Evolutionary conservation across 768 basidiomycete genomes (phyloP).

Genomic region (Rhodosporidiobolus odoratus): DNA sequence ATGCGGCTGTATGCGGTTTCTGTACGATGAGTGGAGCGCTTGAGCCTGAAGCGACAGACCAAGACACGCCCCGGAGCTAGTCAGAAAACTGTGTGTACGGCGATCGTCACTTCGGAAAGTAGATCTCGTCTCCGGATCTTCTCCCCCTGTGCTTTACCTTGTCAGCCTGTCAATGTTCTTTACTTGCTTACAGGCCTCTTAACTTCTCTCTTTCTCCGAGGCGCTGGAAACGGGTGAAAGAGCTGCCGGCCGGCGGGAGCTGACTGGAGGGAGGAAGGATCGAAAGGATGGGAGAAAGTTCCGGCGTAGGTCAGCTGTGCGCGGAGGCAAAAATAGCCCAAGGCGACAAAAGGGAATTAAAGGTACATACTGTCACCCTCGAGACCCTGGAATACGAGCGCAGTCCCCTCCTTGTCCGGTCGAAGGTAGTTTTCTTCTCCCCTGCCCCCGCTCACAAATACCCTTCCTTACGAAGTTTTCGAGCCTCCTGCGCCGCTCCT

Average conservation of each 20-base stretch:
- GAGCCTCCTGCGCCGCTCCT: neutral
- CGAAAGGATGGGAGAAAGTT: constrained; percentile 15
- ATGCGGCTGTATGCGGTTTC: too few species aligned
- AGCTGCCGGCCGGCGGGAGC: constrained; percentile 28
- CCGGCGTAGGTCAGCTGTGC: constrained; percentile 32
- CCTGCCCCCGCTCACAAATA: constrained; percentile 32
- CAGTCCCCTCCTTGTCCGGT: constrained; percentile 19
- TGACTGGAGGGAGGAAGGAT: constrained; percentile 14
- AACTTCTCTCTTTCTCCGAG: too few species aligned
- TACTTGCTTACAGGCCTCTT: too few species aligned
- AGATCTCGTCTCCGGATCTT: too few species aligned
- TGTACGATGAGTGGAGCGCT: too few species aligned
- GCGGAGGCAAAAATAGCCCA: neutral
- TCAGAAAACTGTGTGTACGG: too few species aligned
- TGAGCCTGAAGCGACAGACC: too few species aligned
- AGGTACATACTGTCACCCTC: constrained; percentile 2
- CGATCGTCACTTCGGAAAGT: too few species aligned
- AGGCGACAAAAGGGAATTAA: neutral
- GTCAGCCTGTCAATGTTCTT: too few species aligned
- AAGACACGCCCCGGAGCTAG: too few species aligned
- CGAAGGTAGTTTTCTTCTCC: constrained; percentile 34
- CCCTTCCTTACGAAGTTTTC: constrained; percentile 2
- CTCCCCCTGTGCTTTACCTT: too few species aligned
- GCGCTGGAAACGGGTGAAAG: constrained; percentile 33
- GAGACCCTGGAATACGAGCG: constrained; percentile 35